phyloP scores from a whole-genome alignment of 805 yeast species.

The Komagataella populi region DNA sequence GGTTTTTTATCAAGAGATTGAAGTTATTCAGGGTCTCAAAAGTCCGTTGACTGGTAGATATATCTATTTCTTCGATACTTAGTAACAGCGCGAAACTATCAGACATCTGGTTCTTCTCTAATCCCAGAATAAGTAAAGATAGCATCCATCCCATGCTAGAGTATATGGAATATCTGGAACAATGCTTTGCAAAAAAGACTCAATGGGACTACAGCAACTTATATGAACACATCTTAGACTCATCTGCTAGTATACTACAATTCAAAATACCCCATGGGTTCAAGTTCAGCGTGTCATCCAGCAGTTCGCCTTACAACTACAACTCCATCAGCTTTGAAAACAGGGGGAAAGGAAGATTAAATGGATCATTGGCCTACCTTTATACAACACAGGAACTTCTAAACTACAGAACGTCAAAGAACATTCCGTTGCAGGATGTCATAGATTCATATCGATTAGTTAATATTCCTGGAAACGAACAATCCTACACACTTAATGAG shows the following conservation, averaged over 20 bases:
- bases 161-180: conserved; percentile 79
- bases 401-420: conserved; percentile 28
- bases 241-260: conserved; percentile 56
- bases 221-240: conserved; percentile 62
- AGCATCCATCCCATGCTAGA: conserved; percentile 36
- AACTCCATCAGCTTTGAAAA: conserved; percentile 62
- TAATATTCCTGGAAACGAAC: conserved; percentile 22
- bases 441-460: conserved; percentile 54
- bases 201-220: conserved; percentile 73
- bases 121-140: not conserved
- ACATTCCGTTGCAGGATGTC: conserved; percentile 49
- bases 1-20: no score
- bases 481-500: not conserved
- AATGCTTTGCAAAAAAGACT: conserved; percentile 55
- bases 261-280: conserved; percentile 61
- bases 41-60: no score
- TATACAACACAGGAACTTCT: conserved; percentile 51
- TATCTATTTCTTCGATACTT: no score
- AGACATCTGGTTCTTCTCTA: not conserved
- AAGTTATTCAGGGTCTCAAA: no score
- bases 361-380: conserved; percentile 75
- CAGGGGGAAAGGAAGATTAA: conserved; percentile 31
- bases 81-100: not conserved
- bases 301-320: conserved; percentile 55
- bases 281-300: conserved; percentile 53